Percentiles rank a stretch among this genome's conserved stretches.
These are phyloP conservation scores for Diaporthe aspalathi DNA, from an alignment of 2,329 filamentous ascomycete species.

Conservation along the genomic window DNA sequence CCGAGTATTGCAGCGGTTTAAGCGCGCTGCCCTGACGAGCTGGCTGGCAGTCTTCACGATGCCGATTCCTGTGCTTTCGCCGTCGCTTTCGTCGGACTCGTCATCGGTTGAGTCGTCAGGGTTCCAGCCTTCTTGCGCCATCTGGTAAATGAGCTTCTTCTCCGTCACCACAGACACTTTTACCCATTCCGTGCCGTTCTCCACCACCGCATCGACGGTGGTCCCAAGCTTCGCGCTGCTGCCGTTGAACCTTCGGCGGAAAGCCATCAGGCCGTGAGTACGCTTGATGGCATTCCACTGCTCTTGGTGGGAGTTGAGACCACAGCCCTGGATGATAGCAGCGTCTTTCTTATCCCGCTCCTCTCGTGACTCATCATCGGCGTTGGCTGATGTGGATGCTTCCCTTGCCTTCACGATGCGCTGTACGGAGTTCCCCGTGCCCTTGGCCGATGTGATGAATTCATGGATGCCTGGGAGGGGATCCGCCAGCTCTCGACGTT, in stretches of 20 bases:
- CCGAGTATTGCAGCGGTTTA: constrained; percentile 38
- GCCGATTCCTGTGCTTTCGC: constrained; percentile 34
- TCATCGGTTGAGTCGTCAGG: constrained; percentile 39
- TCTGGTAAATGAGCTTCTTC: constrained; percentile 38
- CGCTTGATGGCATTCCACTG: constrained; percentile 40
- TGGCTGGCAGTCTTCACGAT: constrained; percentile 33
- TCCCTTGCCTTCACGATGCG: constrained; percentile 32
- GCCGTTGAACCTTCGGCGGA: constrained; percentile 36
- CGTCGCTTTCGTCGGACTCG: constrained; percentile 33
- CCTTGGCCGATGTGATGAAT: constrained; percentile 37
- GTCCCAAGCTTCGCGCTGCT: constrained; percentile 32
- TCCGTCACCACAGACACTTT: constrained; percentile 38
- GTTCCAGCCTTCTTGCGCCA: constrained; percentile 41
- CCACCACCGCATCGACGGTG: constrained; percentile 38
- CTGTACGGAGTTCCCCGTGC: constrained; percentile 35
- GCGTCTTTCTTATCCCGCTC: constrained; percentile 39
- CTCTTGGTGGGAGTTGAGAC: constrained; percentile 28
- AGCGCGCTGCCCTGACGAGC: constrained; percentile 38
- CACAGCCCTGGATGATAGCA: constrained; percentile 34
- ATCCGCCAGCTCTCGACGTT: constrained; percentile 37
- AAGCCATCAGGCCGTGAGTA: constrained; percentile 36
- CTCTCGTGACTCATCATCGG: not conserved
- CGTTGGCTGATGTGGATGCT: not conserved
- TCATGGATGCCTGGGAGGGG: constrained; percentile 38
- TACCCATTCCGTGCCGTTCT: constrained; percentile 39